Percentiles rank a stretch among this genome's conserved stretches.
These are phyloP conservation scores for Penicillium desertorum DNA, from an alignment of 495 filamentous ascomycete genomes.

Conservation along the genomic window DNA sequence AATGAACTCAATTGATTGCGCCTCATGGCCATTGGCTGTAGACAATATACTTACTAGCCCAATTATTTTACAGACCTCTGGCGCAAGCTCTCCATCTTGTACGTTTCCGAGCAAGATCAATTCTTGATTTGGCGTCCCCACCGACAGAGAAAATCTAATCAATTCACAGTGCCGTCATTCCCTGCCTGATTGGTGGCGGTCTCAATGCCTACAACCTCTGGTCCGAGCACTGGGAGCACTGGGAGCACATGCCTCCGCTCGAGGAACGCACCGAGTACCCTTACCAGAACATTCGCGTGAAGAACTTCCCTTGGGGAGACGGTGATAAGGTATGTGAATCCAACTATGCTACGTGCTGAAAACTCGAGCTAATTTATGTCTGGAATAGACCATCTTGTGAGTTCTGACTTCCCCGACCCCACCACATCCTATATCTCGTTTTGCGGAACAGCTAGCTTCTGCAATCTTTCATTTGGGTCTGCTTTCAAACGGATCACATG, in stretches of 20 bases:
- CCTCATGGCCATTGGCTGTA: background rate
- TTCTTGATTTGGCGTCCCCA: background rate
- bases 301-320: slow-evolving; percentile 89
- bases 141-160: slow-evolving; percentile 14
- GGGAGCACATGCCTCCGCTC: slow-evolving; percentile 77
- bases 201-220: slow-evolving; percentile 86
- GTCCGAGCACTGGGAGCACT: slow-evolving; percentile 96
- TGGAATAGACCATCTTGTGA: slow-evolving; percentile 63
- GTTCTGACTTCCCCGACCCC: slow-evolving; percentile 26
- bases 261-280: slow-evolving; percentile 88
- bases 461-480: background rate
- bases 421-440: background rate
- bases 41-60: slow-evolving; percentile 31
- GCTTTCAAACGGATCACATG: background rate
- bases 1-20: slow-evolving; percentile 6
- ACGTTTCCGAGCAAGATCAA: slow-evolving; percentile 35
- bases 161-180: slow-evolving; percentile 60
- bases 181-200: slow-evolving; percentile 64
- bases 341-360: background rate
- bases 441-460: background rate
- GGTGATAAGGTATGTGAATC: slow-evolving; percentile 77
- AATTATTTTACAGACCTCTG: slow-evolving; percentile 68
- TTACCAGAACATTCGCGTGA: slow-evolving; percentile 89
- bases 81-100: slow-evolving; percentile 94
- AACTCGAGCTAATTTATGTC: slow-evolving; percentile 32